A percentile compares a stretch with the other conserved stretches of the same genome.
These are phyloP conservation scores for Peniophora sp. DNA, from an alignment of 1,284 basidiomycete species.

Conservation along the genomic window DNA sequence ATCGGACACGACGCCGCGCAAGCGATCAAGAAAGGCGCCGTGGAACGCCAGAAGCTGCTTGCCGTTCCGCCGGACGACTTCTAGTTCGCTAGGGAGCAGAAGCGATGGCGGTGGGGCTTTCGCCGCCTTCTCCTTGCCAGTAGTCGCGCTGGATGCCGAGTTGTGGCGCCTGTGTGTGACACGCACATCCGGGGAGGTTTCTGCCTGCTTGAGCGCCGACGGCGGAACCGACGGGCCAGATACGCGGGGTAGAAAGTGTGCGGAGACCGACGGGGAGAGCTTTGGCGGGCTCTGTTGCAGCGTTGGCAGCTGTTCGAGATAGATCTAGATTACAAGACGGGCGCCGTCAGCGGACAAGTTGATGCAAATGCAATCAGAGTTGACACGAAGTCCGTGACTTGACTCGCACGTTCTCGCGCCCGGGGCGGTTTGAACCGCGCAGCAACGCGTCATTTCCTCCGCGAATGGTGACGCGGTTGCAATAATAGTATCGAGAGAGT, in stretches of 20 bases:
- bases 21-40: neutral
- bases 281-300: slow-evolving; percentile 13
- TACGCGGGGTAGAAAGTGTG: slow-evolving; percentile 16
- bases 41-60: slow-evolving; percentile 4
- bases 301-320: slow-evolving; percentile 23
- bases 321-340: slow-evolving; percentile 19
- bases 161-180: slow-evolving; percentile 4
- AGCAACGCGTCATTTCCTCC: neutral
- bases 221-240: slow-evolving; percentile 12
- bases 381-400: neutral
- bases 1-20: neutral
- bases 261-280: slow-evolving; percentile 10
- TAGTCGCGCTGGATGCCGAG: neutral
- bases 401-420: slow-evolving; percentile 32
- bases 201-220: slow-evolving; percentile 11
- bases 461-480: neutral
- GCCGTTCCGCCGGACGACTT: slow-evolving; percentile 4
- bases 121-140: slow-evolving; percentile 2
- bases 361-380: neutral
- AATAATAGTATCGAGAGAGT: too few species aligned
- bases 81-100: slow-evolving; percentile 1
- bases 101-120: slow-evolving; percentile 1
- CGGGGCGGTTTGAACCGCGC: slow-evolving; percentile 14
- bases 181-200: slow-evolving; percentile 8
- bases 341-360: neutral